These are phyloP conservation scores for Musa itinerans DNA, from an alignment of 176 grass and related monocot species.

Conservation along the genomic window DNA sequence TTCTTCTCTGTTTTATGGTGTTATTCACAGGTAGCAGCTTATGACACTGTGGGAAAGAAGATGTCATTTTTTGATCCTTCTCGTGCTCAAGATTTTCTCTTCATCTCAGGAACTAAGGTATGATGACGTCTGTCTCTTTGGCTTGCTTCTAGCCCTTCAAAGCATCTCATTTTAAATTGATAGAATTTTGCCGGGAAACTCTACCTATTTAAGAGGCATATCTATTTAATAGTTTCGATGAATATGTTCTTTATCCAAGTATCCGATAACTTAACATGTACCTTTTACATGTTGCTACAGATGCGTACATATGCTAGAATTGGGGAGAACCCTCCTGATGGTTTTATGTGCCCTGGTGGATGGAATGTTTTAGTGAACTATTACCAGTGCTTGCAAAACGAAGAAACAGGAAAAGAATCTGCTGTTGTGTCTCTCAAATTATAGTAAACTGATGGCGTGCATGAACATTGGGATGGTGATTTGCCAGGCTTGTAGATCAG, in stretches of 20 bases:
- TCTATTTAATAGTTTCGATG: not conserved
- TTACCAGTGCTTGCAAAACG: conserved; percentile 69
- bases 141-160: not conserved
- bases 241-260: not conserved
- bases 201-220: not conserved
- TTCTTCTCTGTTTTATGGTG: not conserved
- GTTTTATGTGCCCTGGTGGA: conserved; percentile 89
- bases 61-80: conserved; percentile 97
- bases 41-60: conserved; percentile 64
- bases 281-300: conserved; percentile 17
- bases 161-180: not conserved
- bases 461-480: not conserved
- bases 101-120: conserved; percentile 99
- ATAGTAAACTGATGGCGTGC: not conserved
- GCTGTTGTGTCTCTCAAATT: conserved; percentile 23
- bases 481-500: too few species aligned
- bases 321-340: conserved; percentile 83
- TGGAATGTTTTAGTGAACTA: conserved; percentile 93
- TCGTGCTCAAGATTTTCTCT: conserved; percentile 78
- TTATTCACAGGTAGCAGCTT: conserved; percentile 62
- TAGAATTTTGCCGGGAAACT: not conserved
- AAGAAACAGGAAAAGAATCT: conserved; percentile 32
- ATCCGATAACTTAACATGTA: not conserved
- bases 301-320: conserved; percentile 83
- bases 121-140: not conserved